Conservation (phyloP, 1,284 basidiomycete genomes). For the Malassezia pachydermatis region DNA sequence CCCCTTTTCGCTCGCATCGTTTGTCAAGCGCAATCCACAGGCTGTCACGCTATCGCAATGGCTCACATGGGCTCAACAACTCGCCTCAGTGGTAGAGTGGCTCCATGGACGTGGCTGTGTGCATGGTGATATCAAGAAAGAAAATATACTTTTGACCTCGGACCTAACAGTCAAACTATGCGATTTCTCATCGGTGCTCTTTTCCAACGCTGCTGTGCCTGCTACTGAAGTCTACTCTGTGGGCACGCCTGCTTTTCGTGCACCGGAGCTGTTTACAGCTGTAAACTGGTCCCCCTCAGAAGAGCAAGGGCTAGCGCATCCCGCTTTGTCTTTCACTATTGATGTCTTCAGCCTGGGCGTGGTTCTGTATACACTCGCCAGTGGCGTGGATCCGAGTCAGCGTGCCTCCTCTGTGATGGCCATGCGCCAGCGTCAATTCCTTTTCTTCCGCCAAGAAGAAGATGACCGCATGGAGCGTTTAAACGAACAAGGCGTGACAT, state of each 20-base stretch:
- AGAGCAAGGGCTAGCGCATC: constrained; percentile 30
- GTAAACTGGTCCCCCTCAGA: constrained; percentile 32
- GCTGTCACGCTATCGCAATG: constrained; percentile 31
- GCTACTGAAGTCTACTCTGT: constrained; percentile 34
- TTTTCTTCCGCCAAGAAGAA: constrained; percentile 43
- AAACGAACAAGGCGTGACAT: not conserved
- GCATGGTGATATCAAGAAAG: constrained; percentile 45
- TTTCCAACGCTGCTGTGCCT: constrained; percentile 31
- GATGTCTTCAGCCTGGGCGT: constrained; percentile 43
- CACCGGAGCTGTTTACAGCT: constrained; percentile 38
- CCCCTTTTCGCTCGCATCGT: constrained; percentile 30
- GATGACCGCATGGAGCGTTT: constrained; percentile 35
- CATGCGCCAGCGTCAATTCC: constrained; percentile 38
- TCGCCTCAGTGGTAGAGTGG: constrained; percentile 30
- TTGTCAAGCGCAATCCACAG: constrained; percentile 20
- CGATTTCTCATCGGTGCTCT: constrained; percentile 46
- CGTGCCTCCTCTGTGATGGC: constrained; percentile 37
- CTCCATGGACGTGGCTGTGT: constrained; percentile 37
- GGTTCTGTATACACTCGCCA: constrained; percentile 41
- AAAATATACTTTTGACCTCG: constrained; percentile 41
- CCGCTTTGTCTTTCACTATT: constrained; percentile 32
- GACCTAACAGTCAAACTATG: constrained; percentile 37
- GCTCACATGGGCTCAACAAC: constrained; percentile 35
- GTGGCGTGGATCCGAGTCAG: constrained; percentile 35
- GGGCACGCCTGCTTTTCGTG: constrained; percentile 45